Evolutionary conservation across 2,329 filamentous ascomycete genomes (phyloP), one percentile per base, ranked within the genome.

Genomic region (Alternaria novae-zelandiae): DNA sequence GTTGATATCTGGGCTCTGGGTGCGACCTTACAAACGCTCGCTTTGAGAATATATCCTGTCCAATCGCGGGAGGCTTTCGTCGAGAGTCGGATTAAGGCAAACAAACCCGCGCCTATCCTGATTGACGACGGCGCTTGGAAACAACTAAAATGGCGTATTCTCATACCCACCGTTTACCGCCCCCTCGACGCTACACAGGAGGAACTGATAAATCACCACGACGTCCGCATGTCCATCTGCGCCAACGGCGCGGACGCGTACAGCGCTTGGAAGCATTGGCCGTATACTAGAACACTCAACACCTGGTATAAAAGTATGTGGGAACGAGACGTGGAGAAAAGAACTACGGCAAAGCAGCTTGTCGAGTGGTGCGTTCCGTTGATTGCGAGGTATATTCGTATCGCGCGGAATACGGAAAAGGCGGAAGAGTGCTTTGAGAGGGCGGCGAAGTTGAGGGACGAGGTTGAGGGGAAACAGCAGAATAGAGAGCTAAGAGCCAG

Each of bases 1-100:
- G 59, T 47, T 4, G 70, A 77, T 56, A 68, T 76, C 0, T 77
- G 63, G 61, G 30, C 59, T n/a, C 66, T 77, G 4, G 73, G 72
- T n/a, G 66, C 67, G 0, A 68, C 67, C 3, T 46, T 75, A 7
- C 73, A 77, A 28, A 43, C 12, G 2, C 66, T 75, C 41, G 68
- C 69, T 6, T 41, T 74, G 3, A 59, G 61, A 2, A 43, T 66
- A 3, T 2, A 26, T 3, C 70, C 72, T 0, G 54, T 28, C 8
- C 62, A 69, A 50, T 68, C 61, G 2, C 47, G 13, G 9, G n/a
- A 54, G 9, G 51, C 54, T 3, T 71, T 67, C 53, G 17, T 26
- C 6, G 15, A 25, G 3, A 45, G n/a, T 12, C 20, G 13, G 23
- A 9, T 11, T 2, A 57, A 50, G 47, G 49, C 26, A 36, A 23